These are phyloP conservation scores for Rubia tinctorum DNA, from an alignment of 305 asterid species.

Conservation along the genomic window DNA sequence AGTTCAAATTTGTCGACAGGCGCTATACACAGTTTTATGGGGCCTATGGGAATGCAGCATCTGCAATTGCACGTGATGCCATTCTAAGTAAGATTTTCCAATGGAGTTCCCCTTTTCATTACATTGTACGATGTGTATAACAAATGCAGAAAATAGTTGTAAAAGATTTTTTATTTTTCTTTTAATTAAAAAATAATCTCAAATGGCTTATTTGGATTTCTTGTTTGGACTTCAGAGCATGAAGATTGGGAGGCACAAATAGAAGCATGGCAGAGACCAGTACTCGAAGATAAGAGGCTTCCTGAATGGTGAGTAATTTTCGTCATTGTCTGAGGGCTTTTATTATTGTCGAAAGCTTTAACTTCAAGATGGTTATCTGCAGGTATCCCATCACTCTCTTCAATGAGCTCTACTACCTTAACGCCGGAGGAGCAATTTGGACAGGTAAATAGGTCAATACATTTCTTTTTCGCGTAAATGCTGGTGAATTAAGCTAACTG, in stretches of 20 bases:
- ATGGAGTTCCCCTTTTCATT: not conserved
- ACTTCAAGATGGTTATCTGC: conserved; percentile 27
- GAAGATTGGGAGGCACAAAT: conserved; percentile 80
- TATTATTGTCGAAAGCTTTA: conserved; percentile 17
- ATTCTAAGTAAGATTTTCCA: conserved; percentile 51
- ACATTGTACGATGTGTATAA: not conserved
- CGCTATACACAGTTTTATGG: conserved; percentile 88
- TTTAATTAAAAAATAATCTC: not conserved
- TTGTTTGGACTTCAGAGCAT: conserved; percentile 45
- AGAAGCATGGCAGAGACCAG: conserved; percentile 93
- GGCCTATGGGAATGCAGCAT: conserved; percentile 59
- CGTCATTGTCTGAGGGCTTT: conserved; percentile 19
- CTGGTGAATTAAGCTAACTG: conserved; percentile 19
- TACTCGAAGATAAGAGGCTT: conserved; percentile 80
- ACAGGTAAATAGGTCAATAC: conserved; percentile 53
- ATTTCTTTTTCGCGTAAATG: conserved; percentile 19
- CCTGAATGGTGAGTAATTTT: conserved; percentile 75
- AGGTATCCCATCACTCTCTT: conserved; percentile 91
- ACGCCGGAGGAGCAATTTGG: conserved; percentile 95
- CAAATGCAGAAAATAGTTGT: not conserved
- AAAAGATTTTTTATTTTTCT: not conserved
- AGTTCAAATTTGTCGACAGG: conserved; percentile 42
- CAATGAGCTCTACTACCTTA: conserved; percentile 95
- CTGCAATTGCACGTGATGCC: conserved; percentile 80
- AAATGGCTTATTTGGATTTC: not conserved